Evolutionary conservation across 2,329 filamentous ascomycete species (phyloP).

Genomic region (Oidium heveae): DNA sequence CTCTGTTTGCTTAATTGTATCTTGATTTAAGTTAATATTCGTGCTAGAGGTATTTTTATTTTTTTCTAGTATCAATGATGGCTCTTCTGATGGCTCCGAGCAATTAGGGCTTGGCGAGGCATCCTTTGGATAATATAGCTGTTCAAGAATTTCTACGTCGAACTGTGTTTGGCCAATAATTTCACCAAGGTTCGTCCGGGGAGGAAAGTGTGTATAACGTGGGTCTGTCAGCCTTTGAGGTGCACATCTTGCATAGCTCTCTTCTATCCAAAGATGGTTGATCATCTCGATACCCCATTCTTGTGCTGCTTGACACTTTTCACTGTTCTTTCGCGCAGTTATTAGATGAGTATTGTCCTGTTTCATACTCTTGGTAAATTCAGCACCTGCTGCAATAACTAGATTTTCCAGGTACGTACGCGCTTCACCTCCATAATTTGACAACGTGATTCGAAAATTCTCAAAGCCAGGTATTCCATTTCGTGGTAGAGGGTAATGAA

Average conservation of each 20-base stretch:
- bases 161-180: constrained; percentile 75
- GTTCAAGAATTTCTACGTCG: constrained; percentile 33
- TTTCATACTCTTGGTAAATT: constrained; percentile 87
- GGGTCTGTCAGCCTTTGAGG: constrained; percentile 44
- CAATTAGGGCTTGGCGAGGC: constrained; percentile 20
- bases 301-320: constrained; percentile 75
- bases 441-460: constrained; percentile 57
- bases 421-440: constrained; percentile 89
- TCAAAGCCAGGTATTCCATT: constrained; percentile 59
- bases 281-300: constrained; percentile 82
- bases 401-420: constrained; percentile 84
- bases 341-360: constrained; percentile 89
- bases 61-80: constrained; percentile 20
- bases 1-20: constrained; percentile 2
- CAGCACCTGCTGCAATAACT: constrained; percentile 57
- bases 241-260: constrained; percentile 79
- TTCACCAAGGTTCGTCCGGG: constrained; percentile 74
- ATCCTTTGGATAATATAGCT: constrained; percentile 32
- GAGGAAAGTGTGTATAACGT: constrained; percentile 69
- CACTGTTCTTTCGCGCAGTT: constrained; percentile 67
- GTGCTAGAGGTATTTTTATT: constrained; percentile 12
- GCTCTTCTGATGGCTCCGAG: constrained; percentile 15
- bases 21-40: background rate
- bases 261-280: constrained; percentile 94
- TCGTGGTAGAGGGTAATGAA: constrained; percentile 73